These are phyloP conservation scores for Suhomyces yuchorum DNA, from an alignment of 1,139 yeast species.

Conservation along the genomic window DNA sequence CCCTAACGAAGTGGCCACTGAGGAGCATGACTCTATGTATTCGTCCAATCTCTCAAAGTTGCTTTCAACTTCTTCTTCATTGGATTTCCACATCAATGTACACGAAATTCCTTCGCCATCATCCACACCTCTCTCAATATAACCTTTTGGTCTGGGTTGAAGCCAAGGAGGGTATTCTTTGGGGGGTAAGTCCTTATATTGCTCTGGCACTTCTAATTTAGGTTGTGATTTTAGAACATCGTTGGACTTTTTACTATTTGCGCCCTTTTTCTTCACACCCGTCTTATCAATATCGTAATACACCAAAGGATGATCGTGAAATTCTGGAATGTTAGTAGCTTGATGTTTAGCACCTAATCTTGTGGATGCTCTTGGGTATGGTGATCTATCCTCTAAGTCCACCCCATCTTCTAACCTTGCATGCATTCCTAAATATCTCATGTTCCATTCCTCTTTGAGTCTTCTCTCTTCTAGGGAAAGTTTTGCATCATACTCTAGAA, in stretches of 20 bases:
- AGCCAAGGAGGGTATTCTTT: conserved; percentile 71
- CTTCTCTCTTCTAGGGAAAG: conserved; percentile 51
- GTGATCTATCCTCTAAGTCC: conserved; percentile 72
- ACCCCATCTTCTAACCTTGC: conserved; percentile 76
- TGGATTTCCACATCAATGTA: conserved; percentile 66
- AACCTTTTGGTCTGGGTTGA: conserved; percentile 77
- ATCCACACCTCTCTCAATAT: conserved; percentile 83
- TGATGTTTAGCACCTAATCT: conserved; percentile 78
- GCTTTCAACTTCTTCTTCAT: conserved; percentile 34
- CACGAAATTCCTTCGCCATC: conserved; percentile 56
- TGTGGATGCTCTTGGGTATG: conserved; percentile 81
- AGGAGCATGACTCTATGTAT: conserved; percentile 57
- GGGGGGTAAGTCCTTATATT: conserved; percentile 42
- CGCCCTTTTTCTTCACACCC: conserved; percentile 20
- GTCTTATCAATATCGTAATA: conserved; percentile 55
- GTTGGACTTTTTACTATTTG: conserved; percentile 12
- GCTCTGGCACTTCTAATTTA: conserved; percentile 50
- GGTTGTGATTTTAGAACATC: conserved; percentile 21
- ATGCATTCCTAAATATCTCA: conserved; percentile 78
- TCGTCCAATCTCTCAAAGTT: conserved; percentile 46
- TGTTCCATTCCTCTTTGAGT: conserved; percentile 72
- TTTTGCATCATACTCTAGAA: conserved; percentile 46
- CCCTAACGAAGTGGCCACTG: conserved; percentile 52
- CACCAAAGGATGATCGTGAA: conserved; percentile 66
- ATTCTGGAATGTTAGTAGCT: conserved; percentile 65